These are phyloP conservation scores for Aspergillus nidulans DNA, from an alignment of 495 filamentous ascomycete genomes.

Conservation along the genomic window DNA sequence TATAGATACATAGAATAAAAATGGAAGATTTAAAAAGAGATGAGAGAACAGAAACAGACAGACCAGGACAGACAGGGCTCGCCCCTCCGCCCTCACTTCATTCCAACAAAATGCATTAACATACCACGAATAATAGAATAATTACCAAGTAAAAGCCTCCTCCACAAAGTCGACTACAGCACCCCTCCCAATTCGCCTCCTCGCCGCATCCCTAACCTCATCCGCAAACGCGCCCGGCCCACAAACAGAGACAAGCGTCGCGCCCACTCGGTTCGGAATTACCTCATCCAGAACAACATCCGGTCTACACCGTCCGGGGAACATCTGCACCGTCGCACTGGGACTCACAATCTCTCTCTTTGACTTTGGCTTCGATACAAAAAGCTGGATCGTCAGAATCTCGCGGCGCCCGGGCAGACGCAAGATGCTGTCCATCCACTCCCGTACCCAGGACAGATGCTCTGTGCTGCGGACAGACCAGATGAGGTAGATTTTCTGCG, in stretches of 20 bases:
- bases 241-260: conserved; percentile 82
- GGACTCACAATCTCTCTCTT: conserved; percentile 77
- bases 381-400: conserved; percentile 77
- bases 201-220: conserved; percentile 71
- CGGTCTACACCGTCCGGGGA: conserved; percentile 61
- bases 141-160: conserved; percentile 88
- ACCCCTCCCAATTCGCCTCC: conserved; percentile 59
- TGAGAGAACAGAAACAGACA: not conserved
- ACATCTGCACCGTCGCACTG: conserved; percentile 85
- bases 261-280: conserved; percentile 70
- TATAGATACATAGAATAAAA: not conserved
- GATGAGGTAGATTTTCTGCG: conserved; percentile 73
- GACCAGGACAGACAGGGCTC: not conserved
- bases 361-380: conserved; percentile 78
- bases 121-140: no score
- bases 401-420: conserved; percentile 77
- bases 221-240: conserved; percentile 87
- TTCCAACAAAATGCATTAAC: not conserved
- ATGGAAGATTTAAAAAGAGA: not conserved
- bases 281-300: conserved; percentile 68
- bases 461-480: conserved; percentile 90
- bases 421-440: conserved; percentile 94
- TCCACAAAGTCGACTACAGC: conserved; percentile 84
- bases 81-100: not conserved
- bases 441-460: conserved; percentile 85